phyloP scores from a whole-genome alignment of 441 rosid genomes.

The Brassica hybrid region DNA sequence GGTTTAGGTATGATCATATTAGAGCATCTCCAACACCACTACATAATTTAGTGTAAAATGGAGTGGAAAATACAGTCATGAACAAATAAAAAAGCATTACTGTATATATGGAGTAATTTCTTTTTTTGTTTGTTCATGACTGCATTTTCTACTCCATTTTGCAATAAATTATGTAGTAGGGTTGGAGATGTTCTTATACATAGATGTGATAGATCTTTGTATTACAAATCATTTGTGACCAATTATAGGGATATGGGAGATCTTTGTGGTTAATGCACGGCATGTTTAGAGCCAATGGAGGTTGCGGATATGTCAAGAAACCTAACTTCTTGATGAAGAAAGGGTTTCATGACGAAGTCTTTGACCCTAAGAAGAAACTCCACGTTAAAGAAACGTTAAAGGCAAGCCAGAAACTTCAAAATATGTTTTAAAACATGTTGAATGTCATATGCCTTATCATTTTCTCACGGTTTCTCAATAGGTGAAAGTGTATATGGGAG shows the following conservation, averaged over 20 bases:
- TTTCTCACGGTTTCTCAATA: conserved; percentile 17
- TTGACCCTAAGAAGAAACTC: conserved; percentile 53
- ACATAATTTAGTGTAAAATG: too few relatives aligned
- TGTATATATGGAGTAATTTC: too few relatives aligned
- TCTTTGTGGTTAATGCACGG: conserved; percentile 78
- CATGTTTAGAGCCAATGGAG: conserved; percentile 72
- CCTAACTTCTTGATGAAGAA: conserved; percentile 57
- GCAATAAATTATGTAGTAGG: too few relatives aligned
- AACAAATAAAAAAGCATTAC: too few relatives aligned
- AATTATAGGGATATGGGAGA: conserved; percentile 60
- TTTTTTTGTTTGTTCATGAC: too few relatives aligned
- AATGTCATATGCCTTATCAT: background rate
- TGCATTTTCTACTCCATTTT: too few relatives aligned
- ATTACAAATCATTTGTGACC: background rate
- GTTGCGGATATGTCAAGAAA: conserved; percentile 69
- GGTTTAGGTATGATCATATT: background rate
- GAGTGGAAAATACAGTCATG: too few relatives aligned
- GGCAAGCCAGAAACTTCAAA: conserved; percentile 39
- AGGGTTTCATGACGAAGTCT: conserved; percentile 51
- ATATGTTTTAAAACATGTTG: background rate
- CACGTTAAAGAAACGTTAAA: conserved; percentile 53
- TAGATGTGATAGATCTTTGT: background rate
- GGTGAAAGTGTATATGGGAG: conserved; percentile 69
- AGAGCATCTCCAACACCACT: too few relatives aligned
- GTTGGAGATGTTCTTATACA: too few relatives aligned